phyloP scores from a whole-genome alignment of 179 eudicot species.

The Silene vulgaris region DNA sequence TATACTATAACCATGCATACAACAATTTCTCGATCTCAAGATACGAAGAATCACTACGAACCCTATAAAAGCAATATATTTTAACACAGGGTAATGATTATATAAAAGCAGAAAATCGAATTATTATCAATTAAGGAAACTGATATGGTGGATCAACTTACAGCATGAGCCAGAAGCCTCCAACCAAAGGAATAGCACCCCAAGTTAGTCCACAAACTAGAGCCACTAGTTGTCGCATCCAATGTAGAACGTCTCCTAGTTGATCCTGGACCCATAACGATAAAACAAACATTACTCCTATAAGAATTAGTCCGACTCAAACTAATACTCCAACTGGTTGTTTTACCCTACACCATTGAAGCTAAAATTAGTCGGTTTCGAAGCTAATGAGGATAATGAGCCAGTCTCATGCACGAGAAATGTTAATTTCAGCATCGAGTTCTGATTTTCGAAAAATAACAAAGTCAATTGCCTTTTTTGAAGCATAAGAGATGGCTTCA shows the following conservation, averaged over 20 bases:
- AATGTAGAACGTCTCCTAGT: constrained; percentile 84
- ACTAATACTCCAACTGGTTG: background rate
- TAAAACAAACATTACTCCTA: background rate
- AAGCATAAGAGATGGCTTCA: background rate
- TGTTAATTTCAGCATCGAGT: background rate
- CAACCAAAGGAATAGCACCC: constrained; percentile 93
- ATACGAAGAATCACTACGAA: background rate
- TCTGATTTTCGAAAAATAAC: too few relatives aligned
- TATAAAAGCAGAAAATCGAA: background rate
- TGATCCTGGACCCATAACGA: constrained; percentile 56
- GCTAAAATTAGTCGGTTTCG: too few relatives aligned
- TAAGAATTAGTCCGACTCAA: background rate
- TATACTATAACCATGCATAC: background rate
- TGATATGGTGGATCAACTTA: constrained; percentile 36
- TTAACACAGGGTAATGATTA: background rate
- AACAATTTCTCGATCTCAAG: background rate
- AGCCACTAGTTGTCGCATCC: constrained; percentile 77
- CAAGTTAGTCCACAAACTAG: constrained; percentile 73
- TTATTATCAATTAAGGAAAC: background rate
- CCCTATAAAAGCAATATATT: too few relatives aligned
- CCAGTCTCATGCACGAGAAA: too few relatives aligned
- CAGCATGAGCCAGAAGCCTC: constrained; percentile 87
- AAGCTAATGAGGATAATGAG: too few relatives aligned
- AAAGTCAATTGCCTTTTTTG: background rate
- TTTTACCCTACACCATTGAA: too few relatives aligned